Conservation (phyloP, 192 early-diverging fungal species). For the Coemansia sp. region DNA sequence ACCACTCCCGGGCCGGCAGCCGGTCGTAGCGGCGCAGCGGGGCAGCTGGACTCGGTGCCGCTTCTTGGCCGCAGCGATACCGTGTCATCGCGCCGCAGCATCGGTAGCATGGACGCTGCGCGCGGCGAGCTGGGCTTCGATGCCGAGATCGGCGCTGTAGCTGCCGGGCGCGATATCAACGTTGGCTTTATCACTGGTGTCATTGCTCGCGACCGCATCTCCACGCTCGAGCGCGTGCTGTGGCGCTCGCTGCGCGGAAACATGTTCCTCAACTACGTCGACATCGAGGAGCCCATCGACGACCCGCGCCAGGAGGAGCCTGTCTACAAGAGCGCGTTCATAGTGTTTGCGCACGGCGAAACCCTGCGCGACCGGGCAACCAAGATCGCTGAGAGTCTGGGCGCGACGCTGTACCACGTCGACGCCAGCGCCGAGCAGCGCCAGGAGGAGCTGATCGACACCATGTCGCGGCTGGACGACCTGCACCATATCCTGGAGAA, state of each 20-base stretch:
- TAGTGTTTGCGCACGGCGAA: conserved; percentile 96
- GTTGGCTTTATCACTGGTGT: conserved; percentile 94
- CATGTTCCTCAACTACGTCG: conserved; percentile 91
- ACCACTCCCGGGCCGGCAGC: conserved; percentile 44
- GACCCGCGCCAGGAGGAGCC: conserved; percentile 86
- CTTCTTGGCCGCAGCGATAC: conserved; percentile 59
- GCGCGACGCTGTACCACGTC: conserved; percentile 91
- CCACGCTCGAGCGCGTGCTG: conserved; percentile 91
- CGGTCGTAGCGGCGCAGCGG: neutral
- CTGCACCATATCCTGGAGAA: conserved; percentile 77
- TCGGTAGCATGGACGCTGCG: conserved; percentile 46
- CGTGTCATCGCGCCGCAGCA: conserved; percentile 43
- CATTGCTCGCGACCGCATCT: conserved; percentile 76
- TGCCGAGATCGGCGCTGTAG: conserved; percentile 21
- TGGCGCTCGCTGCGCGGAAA: conserved; percentile 98
- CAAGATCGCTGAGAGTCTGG: conserved; percentile 93
- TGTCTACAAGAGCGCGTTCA: conserved; percentile 95
- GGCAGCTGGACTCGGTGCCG: conserved; percentile 51
- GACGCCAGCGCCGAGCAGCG: conserved; percentile 82
- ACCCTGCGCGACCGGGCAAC: conserved; percentile 85
- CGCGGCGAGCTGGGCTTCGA: conserved; percentile 28
- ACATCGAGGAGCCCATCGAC: conserved; percentile 90
- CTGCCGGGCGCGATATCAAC: conserved; percentile 50
- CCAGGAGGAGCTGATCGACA: conserved; percentile 74
- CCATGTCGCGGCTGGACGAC: conserved; percentile 86